Base-by-base conservation (phyloP, 2,329 filamentous ascomycete genomes). In the Microdochium nivale region DNA sequence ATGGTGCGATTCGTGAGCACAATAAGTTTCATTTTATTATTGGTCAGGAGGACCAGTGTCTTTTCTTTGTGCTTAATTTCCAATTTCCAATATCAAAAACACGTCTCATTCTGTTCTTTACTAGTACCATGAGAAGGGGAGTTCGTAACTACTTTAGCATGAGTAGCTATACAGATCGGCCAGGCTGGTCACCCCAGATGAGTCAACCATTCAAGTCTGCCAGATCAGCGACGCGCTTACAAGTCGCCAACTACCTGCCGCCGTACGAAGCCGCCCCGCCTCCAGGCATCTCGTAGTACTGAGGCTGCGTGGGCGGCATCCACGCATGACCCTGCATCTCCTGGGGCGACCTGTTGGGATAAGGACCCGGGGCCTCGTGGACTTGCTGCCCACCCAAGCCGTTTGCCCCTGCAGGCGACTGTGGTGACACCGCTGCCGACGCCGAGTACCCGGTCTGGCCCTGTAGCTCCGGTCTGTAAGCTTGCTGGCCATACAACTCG, bases 221-320 rank as follows among this genome's bases (percentile, higher is more conserved):
- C 27, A 30, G 27, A 11, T 5, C 5, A 11, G 5, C 11, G 11
- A 30, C 27, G 11, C 5, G 11, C 9, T 21, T 3, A 21, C 23
- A 37, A 27, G n/a, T 23, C 49, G 19, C 43, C n/a, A 25, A 16
- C 13, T 30, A 50, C n/a, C 49, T 27, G n/a, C 35, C 40, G n/a
- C 35, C 40, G 8, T 44, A 44, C 13, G 40, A 21, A 13, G 37
- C 40, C 32, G 11, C 24, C 24, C 43, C 33, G 10, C 54, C 53
- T 2, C 53, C 58, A 48, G 63, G 60, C 58, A 62, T 62, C 50
- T 65, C 62, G 25, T 65, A 56, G 10, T 55, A 54, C 23, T 54
- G 51, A 25, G 40, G 40, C 5, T 21, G 40, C 7, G 16, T 19
- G 7, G 16, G 40, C 23, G 40, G 21, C n/a, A 19, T 19, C 44